These are phyloP conservation scores for Phylloporus sp. DNA, from an alignment of 768 basidiomycete species.

Conservation along the genomic window DNA sequence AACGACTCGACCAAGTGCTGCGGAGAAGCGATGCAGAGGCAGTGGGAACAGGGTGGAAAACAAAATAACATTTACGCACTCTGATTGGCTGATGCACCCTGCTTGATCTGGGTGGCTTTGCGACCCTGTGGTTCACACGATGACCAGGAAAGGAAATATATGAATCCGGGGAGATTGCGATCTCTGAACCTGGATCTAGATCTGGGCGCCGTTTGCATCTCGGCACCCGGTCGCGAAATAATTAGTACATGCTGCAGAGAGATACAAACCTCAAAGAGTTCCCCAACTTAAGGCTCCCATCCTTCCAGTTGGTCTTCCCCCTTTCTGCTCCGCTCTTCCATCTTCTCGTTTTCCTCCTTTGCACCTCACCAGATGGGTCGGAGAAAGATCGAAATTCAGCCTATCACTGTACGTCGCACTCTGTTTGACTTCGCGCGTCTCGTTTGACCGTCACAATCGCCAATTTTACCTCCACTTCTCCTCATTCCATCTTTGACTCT, in stretches of 20 bases:
- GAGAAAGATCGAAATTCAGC: conserved; percentile 80
- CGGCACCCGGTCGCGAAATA: conserved; percentile 39
- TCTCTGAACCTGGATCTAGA: conserved; percentile 29
- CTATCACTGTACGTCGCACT: conserved; percentile 60
- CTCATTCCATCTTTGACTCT: conserved; percentile 30
- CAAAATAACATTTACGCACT: background rate
- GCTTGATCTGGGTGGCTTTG: background rate
- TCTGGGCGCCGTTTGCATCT: conserved; percentile 35
- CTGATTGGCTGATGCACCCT: conserved; percentile 9
- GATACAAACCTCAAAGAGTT: conserved; percentile 33
- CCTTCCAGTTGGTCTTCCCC: conserved; percentile 17
- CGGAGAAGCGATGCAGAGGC: conserved; percentile 20
- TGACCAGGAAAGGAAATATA: background rate
- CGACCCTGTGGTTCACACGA: conserved; percentile 12
- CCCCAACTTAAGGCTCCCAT: conserved; percentile 32
- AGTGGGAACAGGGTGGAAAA: conserved; percentile 18
- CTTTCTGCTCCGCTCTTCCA: conserved; percentile 20
- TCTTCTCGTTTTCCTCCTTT: conserved; percentile 10
- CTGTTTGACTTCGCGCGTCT: conserved; percentile 9
- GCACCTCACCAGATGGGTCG: conserved; percentile 50
- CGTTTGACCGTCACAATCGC: conserved; percentile 14
- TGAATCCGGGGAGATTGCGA: conserved; percentile 30
- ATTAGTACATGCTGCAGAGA: conserved; percentile 36
- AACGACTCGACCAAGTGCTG: conserved; percentile 16
- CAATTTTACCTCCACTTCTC: conserved; percentile 28